Evolutionary conservation across 495 filamentous ascomycete species (phyloP).

Genomic region (Hyphodiscus hymeniophilus): DNA sequence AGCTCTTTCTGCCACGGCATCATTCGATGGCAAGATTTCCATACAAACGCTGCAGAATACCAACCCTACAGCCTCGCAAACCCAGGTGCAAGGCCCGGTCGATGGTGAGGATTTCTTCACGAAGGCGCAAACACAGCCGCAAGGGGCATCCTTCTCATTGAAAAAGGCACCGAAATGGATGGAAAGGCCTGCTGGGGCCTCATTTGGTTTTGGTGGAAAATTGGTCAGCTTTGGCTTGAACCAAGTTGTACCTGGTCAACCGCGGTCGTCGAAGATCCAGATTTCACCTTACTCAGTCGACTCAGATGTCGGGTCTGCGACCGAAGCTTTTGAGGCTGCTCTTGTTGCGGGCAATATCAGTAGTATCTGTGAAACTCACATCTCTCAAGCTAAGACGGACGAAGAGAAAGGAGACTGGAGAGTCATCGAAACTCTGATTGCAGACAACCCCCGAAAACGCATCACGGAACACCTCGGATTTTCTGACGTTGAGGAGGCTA

Average conservation of each 20-base stretch:
- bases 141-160: constrained; percentile 80
- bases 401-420: constrained; percentile 95
- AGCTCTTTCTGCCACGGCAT: constrained; percentile 82
- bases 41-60: constrained; percentile 92
- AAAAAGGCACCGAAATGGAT: constrained; percentile 85
- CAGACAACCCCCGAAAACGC: constrained; percentile 68
- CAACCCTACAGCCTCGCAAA: constrained; percentile 55
- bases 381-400: constrained; percentile 63
- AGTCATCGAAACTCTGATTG: constrained; percentile 81
- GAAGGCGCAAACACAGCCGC: constrained; percentile 82
- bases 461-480: constrained; percentile 87
- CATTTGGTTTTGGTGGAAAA: constrained; percentile 95
- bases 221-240: constrained; percentile 64
- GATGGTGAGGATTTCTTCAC: constrained; percentile 97
- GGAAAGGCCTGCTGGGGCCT: constrained; percentile 73
- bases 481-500: constrained; percentile 44
- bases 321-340: constrained; percentile 78
- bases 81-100: constrained; percentile 41
- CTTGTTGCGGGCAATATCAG: constrained; percentile 68
- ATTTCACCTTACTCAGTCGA: constrained; percentile 88
- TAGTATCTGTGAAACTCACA: constrained; percentile 73
- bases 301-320: constrained; percentile 72
- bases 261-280: constrained; percentile 64
- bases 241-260: constrained; percentile 47
- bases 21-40: constrained; percentile 91